Percentiles rank a stretch among this genome's conserved stretches.
These are phyloP conservation scores for Colletotrichum neosansevieriae DNA, from an alignment of 2,329 filamentous ascomycete genomes.

Conservation along the genomic window DNA sequence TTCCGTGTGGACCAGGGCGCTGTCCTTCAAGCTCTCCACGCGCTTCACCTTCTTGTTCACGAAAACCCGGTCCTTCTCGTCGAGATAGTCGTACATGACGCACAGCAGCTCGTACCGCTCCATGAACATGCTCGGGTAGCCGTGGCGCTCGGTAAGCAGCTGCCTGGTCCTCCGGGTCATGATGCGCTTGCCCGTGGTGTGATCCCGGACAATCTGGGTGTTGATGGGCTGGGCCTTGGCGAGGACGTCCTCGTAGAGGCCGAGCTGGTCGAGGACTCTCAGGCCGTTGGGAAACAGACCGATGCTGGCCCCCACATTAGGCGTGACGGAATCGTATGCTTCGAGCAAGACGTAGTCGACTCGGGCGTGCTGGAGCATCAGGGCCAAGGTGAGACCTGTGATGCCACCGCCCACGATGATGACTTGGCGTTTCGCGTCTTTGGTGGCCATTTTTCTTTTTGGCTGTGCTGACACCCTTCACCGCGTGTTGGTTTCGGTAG, in stretches of 20 bases:
- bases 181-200: constrained; percentile 24
- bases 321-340: constrained; percentile 53
- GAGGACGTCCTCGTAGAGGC: constrained; percentile 45
- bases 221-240: constrained; percentile 14
- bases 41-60: constrained; percentile 38
- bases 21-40: constrained; percentile 27
- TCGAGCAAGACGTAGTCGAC: constrained; percentile 66
- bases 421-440: constrained; percentile 31
- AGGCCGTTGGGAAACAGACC: constrained; percentile 56
- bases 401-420: constrained; percentile 44
- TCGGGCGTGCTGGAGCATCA: constrained; percentile 55
- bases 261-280: constrained; percentile 64
- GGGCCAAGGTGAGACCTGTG: constrained; percentile 44
- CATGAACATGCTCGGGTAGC: constrained; percentile 50
- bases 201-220: constrained; percentile 8
- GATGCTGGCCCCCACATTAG: constrained; percentile 61
- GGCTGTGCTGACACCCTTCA: background rate
- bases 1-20: constrained; percentile 47
- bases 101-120: constrained; percentile 52
- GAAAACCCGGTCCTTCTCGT: constrained; percentile 45
- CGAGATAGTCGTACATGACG: constrained; percentile 49
- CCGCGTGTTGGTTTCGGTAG: background rate
- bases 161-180: constrained; percentile 15
- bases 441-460: constrained; percentile 5
- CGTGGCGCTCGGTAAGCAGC: constrained; percentile 41